phyloP scores from a whole-genome alignment of 306 rosid species.

The Vicia villosa region DNA sequence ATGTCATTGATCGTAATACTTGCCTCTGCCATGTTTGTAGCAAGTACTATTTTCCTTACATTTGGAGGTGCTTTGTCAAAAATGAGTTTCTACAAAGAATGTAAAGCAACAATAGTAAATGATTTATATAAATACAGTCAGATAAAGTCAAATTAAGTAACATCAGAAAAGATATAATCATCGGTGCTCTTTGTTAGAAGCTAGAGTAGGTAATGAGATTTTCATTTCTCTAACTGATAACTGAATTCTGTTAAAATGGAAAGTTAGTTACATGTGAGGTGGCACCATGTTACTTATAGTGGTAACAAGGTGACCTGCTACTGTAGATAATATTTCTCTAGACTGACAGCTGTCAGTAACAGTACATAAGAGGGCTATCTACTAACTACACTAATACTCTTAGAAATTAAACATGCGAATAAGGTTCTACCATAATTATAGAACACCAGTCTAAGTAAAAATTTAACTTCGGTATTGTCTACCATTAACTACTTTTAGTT shows the following conservation, averaged over 20 bases:
- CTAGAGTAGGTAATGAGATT: no score
- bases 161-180: slow-evolving; percentile 14
- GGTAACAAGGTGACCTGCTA: no score
- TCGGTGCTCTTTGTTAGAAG: no score
- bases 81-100: slow-evolving; percentile 74
- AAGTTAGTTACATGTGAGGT: no score
- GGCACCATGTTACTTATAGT: no score
- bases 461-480: background rate
- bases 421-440: slow-evolving; percentile 14
- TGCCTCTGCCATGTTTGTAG: slow-evolving; percentile 99
- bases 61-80: slow-evolving; percentile 85
- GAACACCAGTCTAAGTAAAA: background rate
- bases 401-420: slow-evolving; percentile 25
- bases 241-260: no score
- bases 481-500: slow-evolving; percentile 4
- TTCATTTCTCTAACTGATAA: no score
- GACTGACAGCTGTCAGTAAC: no score
- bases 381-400: no score
- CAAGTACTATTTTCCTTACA: slow-evolving; percentile 87
- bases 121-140: background rate
- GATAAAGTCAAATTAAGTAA: slow-evolving; percentile 31
- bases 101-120: background rate
- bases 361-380: no score
- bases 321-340: no score
- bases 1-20: slow-evolving; percentile 94